Evolutionary conservation across 176 grass and related monocot genomes (phyloP).

Genomic region (Leersia perrieri): DNA sequence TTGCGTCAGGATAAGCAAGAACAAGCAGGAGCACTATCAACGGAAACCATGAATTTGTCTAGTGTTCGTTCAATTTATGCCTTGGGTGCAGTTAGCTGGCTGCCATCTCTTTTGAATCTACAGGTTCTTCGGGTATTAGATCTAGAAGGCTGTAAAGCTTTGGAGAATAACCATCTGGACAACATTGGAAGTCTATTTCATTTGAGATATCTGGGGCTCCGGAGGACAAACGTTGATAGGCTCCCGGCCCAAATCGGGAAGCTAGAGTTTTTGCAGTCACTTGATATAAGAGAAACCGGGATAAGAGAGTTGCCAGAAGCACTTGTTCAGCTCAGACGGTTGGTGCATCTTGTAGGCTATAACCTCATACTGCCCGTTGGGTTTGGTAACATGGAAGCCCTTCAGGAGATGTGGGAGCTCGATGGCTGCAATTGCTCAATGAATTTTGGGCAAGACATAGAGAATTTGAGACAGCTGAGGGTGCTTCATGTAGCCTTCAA

Average conservation of each 20-base stretch:
- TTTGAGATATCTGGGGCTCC: constrained; percentile 13
- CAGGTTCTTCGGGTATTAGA: background rate
- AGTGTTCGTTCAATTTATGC: background rate
- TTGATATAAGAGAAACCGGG: background rate
- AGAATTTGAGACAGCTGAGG: background rate
- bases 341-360: background rate
- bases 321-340: background rate
- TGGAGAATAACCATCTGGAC: background rate
- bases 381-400: background rate
- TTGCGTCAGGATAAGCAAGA: too few species aligned
- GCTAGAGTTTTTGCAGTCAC: background rate
- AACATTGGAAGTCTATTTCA: constrained; percentile 11
- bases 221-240: background rate
- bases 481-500: background rate
- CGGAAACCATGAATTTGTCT: constrained; percentile 5
- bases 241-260: constrained; percentile 10
- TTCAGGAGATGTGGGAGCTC: background rate
- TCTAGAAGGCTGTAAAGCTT: background rate
- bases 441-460: background rate
- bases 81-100: background rate
- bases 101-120: background rate
- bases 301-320: background rate
- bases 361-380: background rate
- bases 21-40: background rate
- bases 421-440: background rate